Evolutionary conservation across 2,329 filamentous ascomycete species (phyloP), one percentile per base, ranked within the genome.

Genomic region (Ambrosiella beaveri): DNA sequence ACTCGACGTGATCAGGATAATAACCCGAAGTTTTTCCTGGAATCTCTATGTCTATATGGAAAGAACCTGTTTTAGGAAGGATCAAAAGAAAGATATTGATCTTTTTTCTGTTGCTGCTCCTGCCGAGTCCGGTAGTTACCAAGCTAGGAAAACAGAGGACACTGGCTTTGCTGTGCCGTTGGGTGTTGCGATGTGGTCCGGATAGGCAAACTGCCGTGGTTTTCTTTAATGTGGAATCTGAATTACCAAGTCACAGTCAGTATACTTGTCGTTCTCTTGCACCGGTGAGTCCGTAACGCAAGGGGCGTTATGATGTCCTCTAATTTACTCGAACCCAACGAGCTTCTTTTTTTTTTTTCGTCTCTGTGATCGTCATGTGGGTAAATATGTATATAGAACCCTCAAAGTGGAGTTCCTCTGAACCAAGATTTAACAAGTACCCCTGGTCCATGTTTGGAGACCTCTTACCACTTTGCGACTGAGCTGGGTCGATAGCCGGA

Each of bases 401-500:
- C 27, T 27, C 27, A 27, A 27, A 27, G 27, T 27, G 27, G 27
- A 27, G 27, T 27, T 27, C 3, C 27, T 27, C 27, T 3, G 27
- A 27, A 17, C 9, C 5, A 15, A 15, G 44, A 17, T 17, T 47
- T 27, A 27, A 27, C 27, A 27, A 27, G 27, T 27, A 27, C 27
- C 27, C 27, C 15, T 53, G 51, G 51, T 38, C 51, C 51, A 35
- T 53, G 51, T 12, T 37, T 53, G 51, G 51, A 53, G 51, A 35
- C 51, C 51, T 53, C 51, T 53, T 15, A 53, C 51, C 35, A n/a
- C 35, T 53, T 53, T 53, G 51, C 51, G 51, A 53, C 51, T 53
- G 35, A 15, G 37, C 36, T 53, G 51, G 35, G 51, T 38, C 51
- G 35, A 40, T 39, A 47, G 19, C 44, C 44, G 44, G 44, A 47